phyloP scores from a whole-genome alignment of 345 rosid species.

The Eutrema heterophyllum region DNA sequence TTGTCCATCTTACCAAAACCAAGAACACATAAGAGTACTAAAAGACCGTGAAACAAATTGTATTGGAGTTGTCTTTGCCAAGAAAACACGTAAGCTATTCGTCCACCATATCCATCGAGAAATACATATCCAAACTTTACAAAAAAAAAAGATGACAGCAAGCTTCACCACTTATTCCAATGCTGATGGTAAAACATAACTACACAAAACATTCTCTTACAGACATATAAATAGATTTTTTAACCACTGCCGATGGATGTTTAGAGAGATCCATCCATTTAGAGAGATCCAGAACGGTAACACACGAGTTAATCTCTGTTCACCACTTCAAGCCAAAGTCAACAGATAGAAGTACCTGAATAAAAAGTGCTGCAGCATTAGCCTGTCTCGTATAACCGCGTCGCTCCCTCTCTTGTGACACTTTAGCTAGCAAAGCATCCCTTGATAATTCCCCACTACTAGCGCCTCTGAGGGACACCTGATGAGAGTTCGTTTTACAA shows the following conservation, averaged over 20 bases:
- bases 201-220: neutral
- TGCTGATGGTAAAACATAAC: neutral
- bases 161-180: constrained; percentile 4
- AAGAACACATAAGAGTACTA: no score
- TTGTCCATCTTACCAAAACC: no score
- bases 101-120: no score
- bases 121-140: no score
- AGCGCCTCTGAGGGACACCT: constrained; percentile 96
- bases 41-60: no score
- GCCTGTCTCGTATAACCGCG: constrained; percentile 76
- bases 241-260: neutral
- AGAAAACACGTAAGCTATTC: no score
- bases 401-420: constrained; percentile 74
- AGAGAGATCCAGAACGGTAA: neutral
- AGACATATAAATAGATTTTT: neutral
- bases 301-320: neutral
- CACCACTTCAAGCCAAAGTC: neutral
- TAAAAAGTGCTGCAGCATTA: constrained; percentile 51
- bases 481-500: constrained; percentile 12
- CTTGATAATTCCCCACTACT: constrained; percentile 84
- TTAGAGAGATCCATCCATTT: no score
- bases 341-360: constrained; percentile 50
- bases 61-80: no score
- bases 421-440: constrained; percentile 85
- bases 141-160: neutral